Evolutionary conservation across 164 flowering plant genomes (phyloP).

Genomic region (Protea cynaroides): DNA sequence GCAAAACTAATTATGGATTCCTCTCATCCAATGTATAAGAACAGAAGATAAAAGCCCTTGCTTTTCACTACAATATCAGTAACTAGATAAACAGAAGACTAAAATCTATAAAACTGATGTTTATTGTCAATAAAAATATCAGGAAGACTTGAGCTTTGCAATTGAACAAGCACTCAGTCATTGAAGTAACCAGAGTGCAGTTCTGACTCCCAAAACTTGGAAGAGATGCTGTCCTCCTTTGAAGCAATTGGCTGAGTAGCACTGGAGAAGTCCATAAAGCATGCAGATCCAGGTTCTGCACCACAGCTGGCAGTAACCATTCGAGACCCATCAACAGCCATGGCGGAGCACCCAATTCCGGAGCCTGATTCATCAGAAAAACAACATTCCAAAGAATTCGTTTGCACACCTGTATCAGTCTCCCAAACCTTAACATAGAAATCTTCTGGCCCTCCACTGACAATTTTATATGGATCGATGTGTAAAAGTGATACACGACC

Average conservation of each 20-base stretch:
- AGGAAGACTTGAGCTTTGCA: not conserved
- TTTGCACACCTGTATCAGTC: constrained; percentile 33
- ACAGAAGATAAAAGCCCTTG: not conserved
- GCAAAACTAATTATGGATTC: not conserved
- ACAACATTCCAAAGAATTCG: constrained; percentile 34
- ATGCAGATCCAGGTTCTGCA: constrained; percentile 16
- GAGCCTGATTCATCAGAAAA: not conserved
- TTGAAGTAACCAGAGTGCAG: constrained; percentile 4
- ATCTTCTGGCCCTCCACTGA: constrained; percentile 47
- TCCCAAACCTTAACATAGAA: constrained; percentile 44
- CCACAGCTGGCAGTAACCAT: constrained; percentile 38
- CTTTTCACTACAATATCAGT: not conserved
- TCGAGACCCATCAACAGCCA: constrained; percentile 52
- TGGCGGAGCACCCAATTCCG: constrained; percentile 35
- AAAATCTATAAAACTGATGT: not conserved
- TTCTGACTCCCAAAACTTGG: constrained; percentile 46
- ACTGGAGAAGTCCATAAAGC: constrained; percentile 37
- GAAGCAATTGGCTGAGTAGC: constrained; percentile 25
- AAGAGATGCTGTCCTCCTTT: constrained; percentile 15
- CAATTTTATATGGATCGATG: constrained; percentile 63
- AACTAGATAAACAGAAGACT: not conserved
- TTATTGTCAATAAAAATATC: not conserved
- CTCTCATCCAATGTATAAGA: not conserved
- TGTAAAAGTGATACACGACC: constrained; percentile 45
- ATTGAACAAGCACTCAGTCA: not conserved